Evolutionary conservation across 495 filamentous ascomycete genomes (phyloP), one percentile per base, ranked within the genome.

Genomic region (Rostrohypoxylon terebratum): DNA sequence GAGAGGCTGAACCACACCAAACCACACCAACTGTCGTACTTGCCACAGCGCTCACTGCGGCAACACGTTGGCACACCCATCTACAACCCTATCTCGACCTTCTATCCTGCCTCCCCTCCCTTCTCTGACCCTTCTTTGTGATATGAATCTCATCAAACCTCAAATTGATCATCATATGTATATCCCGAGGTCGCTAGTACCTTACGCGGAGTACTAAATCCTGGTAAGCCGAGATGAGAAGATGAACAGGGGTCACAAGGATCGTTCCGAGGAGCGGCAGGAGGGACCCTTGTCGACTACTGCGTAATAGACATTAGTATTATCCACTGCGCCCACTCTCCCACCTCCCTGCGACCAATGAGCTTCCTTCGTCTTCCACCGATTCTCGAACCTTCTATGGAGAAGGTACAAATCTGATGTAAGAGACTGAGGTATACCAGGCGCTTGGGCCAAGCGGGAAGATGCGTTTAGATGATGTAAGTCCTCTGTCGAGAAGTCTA

Each of bases 371-470:
- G 54, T 59, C 28, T 47, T 65, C 59, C 33, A 59, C 62, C 68
- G 65, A 76, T 83, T 83, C 82, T 80, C 78, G 82, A 83, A 83
- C 47, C 71, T 83, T 83, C 82, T 81, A 81, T 83, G 82, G 81
- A 59, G 73, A 57, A 58, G 55, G 50, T 58, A 64, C 60, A 65
- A 31, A 59, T 65, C 65, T 73, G 71, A 69, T 73, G 66, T 73
- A 63, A 69, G 64, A 53, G 48, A 53, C 44, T 23, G 33, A 60
- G 36, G 60, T 58, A 42, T 66, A 28, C 33, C 18, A 42, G 55
- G 40, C 67, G 72, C 72, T 71, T 67, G 61, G 66, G 8, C 72
- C 67, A 71, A 25, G 72, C 62, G 58, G 58, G 58, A 66, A 59
- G 72, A 74, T 59, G 45, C 81, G 74, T 55, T 82, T 79, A 48